A percentile compares a stretch with the other conserved stretches of the same genome.
These are phyloP conservation scores for Picochlorum sp. DNA, from an alignment of 139 green algal species.

Conservation along the genomic window DNA sequence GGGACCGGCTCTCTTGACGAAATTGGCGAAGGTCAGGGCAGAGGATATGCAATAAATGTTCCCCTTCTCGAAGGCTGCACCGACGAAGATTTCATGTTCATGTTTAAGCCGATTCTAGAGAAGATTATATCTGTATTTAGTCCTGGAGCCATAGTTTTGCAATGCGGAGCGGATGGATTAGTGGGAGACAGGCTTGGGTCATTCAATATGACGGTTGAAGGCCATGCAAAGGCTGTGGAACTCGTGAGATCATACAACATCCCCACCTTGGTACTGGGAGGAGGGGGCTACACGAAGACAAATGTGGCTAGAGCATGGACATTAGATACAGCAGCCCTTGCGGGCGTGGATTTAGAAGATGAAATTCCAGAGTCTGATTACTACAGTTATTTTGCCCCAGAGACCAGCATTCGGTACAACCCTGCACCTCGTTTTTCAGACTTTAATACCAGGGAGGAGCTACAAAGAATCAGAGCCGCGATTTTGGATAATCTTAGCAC, in stretches of 20 bases:
- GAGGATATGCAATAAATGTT: constrained; percentile 75
- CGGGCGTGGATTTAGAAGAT: constrained; percentile 37
- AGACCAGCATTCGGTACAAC: constrained; percentile 27
- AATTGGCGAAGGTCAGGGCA: constrained; percentile 33
- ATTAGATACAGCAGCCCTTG: constrained; percentile 46
- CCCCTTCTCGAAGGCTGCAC: constrained; percentile 53
- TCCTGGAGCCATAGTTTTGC: constrained; percentile 67
- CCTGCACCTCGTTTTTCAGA: constrained; percentile 21
- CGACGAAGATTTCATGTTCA: constrained; percentile 49
- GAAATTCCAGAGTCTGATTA: constrained; percentile 51
- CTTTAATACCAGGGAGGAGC: constrained; percentile 50
- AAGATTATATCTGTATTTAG: constrained; percentile 65
- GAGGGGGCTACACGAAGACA: constrained; percentile 93
- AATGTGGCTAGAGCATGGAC: constrained; percentile 86
- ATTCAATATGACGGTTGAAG: constrained; percentile 85
- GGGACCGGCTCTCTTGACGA: constrained; percentile 62
- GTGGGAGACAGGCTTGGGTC: constrained; percentile 79
- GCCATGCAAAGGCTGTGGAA: constrained; percentile 73
- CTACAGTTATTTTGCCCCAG: constrained; percentile 55
- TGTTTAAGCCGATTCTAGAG: constrained; percentile 73
- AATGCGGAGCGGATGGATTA: constrained; percentile 83
- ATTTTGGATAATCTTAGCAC: constrained; percentile 54
- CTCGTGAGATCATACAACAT: constrained; percentile 85
- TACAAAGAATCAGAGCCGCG: constrained; percentile 48
- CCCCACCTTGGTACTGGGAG: constrained; percentile 74